Base-by-base conservation (phyloP, 805 yeast genomes). In the Tetrapisispora fleetii region DNA sequence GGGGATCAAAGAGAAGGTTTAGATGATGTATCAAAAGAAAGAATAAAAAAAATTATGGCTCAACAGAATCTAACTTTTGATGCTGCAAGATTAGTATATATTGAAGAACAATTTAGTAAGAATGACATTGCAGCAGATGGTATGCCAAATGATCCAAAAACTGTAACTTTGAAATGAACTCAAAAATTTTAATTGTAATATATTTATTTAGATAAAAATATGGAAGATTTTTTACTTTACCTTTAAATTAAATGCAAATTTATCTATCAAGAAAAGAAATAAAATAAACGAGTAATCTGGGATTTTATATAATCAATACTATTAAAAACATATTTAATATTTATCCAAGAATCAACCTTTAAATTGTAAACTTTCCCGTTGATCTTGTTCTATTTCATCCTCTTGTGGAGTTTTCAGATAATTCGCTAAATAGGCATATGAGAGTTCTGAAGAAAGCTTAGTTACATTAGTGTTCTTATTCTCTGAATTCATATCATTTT, bases 71-170 rank as follows among this genome's bases (percentile, higher is more conserved):
- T 83, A 28, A 57, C 76, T 1, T 85, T 85, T 59, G 95, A 85
- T 60, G 78, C 78, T 39, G 95, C 95, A 1, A 69, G 95, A 51
- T 61, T 76, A 3, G 57, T 71, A 47, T 81, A 75, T 58, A 74
- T 78, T 5, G 70, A 67, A 46, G 53, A 61, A 16, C 66, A 67
- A 52, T 71, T 85, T 60, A 67, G 69, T 1, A 61, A 67, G 16
- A 74, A 82, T 58, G 74, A 71, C 11, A 79, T 85, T 39, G 83
- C 76, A 2, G 73, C 78, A 0, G 81, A 82, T 60, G 91, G 91
- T 0, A 63, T 76, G 45, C 90, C 90, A 0, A 53, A 71, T 37
- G 90, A 83, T 53, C 86, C 89, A 1, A 77, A 75, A 53, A 75
- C 83, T 1, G 78, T 81, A 2, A 75, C 79, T 0, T 76, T 77